Conservation (phyloP, 2,329 filamentous ascomycete species). For the Dothiorella sarmentorum region DNA sequence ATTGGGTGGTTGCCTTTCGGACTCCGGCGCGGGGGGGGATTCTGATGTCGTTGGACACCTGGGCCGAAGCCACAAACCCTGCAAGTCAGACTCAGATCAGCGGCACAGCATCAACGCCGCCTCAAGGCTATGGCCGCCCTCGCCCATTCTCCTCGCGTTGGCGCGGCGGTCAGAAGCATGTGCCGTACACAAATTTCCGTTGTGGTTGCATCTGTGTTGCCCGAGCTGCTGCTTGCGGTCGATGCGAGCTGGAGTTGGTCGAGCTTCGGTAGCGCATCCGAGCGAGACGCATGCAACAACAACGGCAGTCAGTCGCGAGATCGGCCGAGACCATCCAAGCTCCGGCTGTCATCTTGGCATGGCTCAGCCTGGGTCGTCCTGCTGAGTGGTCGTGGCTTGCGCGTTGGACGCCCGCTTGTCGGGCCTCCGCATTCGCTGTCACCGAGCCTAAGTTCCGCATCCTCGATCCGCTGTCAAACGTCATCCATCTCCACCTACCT, state of each 20-base stretch:
- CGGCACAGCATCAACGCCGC: conserved; percentile 9
- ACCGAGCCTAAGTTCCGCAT: neutral
- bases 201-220: neutral
- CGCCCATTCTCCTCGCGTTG: neutral
- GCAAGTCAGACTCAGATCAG: conserved; percentile 13
- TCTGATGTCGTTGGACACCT: conserved; percentile 8
- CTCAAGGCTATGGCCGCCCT: conserved; percentile 1
- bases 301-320: neutral
- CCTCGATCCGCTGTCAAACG: neutral
- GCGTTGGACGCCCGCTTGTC: neutral
- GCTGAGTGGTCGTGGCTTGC: neutral
- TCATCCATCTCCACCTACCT: neutral
- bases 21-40: conserved; percentile 14
- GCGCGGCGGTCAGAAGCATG: neutral
- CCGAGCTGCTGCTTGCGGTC: neutral
- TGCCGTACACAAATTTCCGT: neutral
- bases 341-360: neutral
- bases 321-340: conserved; percentile 6
- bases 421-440: conserved; percentile 4
- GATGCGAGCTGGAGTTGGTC: neutral
- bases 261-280: neutral
- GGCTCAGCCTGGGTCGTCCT: neutral
- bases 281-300: too few relatives aligned
- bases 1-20: conserved; percentile 12
- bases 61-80: conserved; percentile 1